phyloP scores from a whole-genome alignment of 2,329 filamentous ascomycete genomes.

The Diaporthe vaccinii region DNA sequence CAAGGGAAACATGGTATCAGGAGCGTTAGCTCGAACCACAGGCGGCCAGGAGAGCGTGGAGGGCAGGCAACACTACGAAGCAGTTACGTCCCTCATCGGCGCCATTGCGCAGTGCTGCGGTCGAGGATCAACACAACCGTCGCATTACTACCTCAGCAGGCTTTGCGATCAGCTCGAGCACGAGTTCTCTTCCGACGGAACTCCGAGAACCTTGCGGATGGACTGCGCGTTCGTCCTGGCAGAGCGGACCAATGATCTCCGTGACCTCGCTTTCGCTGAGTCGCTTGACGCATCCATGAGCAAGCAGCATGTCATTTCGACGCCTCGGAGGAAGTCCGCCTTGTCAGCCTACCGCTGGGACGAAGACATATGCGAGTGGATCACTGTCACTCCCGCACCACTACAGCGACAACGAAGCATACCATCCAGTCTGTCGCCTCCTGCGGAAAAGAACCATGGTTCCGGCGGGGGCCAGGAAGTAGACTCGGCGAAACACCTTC shows the following conservation, averaged over 20 bases:
- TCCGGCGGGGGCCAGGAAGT: not conserved
- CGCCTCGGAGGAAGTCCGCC: constrained; percentile 28
- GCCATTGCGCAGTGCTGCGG: constrained; percentile 63
- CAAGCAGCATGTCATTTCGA: constrained; percentile 1
- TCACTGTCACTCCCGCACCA: constrained; percentile 43
- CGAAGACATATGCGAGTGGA: constrained; percentile 56
- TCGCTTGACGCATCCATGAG: constrained; percentile 47
- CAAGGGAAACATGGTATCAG: constrained; percentile 3
- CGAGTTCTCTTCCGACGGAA: constrained; percentile 50
- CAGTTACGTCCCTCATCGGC: constrained; percentile 56
- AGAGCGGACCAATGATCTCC: constrained; percentile 64
- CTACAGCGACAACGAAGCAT: not conserved
- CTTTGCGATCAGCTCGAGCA: constrained; percentile 57
- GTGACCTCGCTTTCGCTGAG: constrained; percentile 68
- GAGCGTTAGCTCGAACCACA: constrained; percentile 10
- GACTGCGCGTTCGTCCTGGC: constrained; percentile 66
- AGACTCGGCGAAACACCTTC: constrained; percentile 16
- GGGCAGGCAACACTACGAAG: constrained; percentile 48
- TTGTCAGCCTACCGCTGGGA: constrained; percentile 51
- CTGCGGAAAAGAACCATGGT: not conserved
- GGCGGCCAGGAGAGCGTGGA: constrained; percentile 20
- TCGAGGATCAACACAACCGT: constrained; percentile 52
- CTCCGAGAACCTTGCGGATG: constrained; percentile 55
- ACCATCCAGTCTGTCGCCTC: not conserved
- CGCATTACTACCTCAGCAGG: constrained; percentile 54